Evolutionary conservation across 768 basidiomycete genomes (phyloP).

Genomic region (Hypsizygus marmoreus): DNA sequence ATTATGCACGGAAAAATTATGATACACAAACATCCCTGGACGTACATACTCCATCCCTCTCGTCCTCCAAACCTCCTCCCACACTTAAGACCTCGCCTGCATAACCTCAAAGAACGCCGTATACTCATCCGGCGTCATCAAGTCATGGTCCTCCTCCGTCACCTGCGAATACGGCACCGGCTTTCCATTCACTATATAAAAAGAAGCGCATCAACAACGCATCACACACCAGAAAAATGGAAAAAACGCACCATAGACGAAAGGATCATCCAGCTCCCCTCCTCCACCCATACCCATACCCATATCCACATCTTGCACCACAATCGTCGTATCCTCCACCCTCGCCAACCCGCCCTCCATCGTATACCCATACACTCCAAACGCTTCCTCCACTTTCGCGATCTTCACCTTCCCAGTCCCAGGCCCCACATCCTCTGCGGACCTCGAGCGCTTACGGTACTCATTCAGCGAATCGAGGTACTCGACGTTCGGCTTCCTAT

Average conservation of each 20-base stretch:
- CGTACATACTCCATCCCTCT: not conserved
- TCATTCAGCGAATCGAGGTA: slow-evolving; percentile 72
- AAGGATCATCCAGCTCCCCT: slow-evolving; percentile 68
- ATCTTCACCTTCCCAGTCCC: slow-evolving; percentile 37
- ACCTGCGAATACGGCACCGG: slow-evolving; percentile 76
- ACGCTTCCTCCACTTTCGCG: slow-evolving; percentile 40
- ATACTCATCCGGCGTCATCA: slow-evolving; percentile 95
- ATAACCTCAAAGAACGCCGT: slow-evolving; percentile 75
- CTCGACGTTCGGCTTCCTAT: slow-evolving; percentile 65
- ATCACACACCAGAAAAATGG: not conserved
- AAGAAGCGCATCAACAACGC: slow-evolving; percentile 4
- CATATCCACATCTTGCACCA: slow-evolving; percentile 23
- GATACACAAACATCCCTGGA: slow-evolving; percentile 1
- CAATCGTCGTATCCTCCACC: slow-evolving; percentile 25
- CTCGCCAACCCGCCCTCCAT: slow-evolving; percentile 22
- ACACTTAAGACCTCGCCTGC: slow-evolving; percentile 43
- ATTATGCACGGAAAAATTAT: not conserved
- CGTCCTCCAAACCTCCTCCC: not conserved
- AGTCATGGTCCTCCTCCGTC: slow-evolving; percentile 89
- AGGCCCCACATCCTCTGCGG: slow-evolving; percentile 57
- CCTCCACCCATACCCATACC: too few species aligned
- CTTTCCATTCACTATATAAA: slow-evolving; percentile 74
- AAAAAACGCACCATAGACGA: slow-evolving; percentile 61
- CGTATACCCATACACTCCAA: slow-evolving; percentile 24
- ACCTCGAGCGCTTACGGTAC: slow-evolving; percentile 73